Evolutionary conservation across 805 yeast genomes (phyloP), one percentile per base, ranked within the genome.

Genomic region (Sugiyamaella qingdaonensis): DNA sequence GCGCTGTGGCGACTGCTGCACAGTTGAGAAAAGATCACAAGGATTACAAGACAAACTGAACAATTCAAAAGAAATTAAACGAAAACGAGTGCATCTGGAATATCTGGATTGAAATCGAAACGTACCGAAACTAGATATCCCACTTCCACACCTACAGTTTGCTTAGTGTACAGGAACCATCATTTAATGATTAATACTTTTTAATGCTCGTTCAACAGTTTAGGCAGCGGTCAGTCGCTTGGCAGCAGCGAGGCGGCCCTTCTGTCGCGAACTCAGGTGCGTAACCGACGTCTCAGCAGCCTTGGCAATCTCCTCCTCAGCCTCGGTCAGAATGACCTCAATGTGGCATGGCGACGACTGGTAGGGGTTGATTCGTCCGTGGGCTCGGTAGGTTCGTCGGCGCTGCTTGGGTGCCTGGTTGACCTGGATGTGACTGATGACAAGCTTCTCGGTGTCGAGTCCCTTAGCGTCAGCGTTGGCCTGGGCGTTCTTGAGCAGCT

Each of bases 351-450:
- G 99, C 71, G 91, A 82, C 59, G 98, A 88, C 82, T 90, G 95
- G 94, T 90, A 94, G 72, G 97, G 96, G 81, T 92, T 94, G 77
- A 90, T 88, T 86, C 99, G 94, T 88, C 99, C 99, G 86, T 92
- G 98, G 72, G 99, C 99, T 86, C 99, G 91, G 96, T 82, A 94
- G 73, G 99, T 94, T 83, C 99, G 90, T 84, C 99, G 92, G 85
- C 98, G 94, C 82, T 89, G 95, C 82, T 90, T 90, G 81, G 99
- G 99, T 72, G 99, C 99, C 78, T 90, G 96, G 95, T 94, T 94
- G 73, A 92, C 99, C 84, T 94, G 99, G 76, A 94, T 92, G 88
- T 94, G 98, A 68, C 95, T 85, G 73, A 94, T 84, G 80, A 86
- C 86, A 75, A 94, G 87, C 77, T 87, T 88, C 69, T 95, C 82